Evolutionary conservation across 495 filamentous ascomycete genomes (phyloP), one percentile per base, ranked within the genome.

Genomic region (Xylona heveae): DNA sequence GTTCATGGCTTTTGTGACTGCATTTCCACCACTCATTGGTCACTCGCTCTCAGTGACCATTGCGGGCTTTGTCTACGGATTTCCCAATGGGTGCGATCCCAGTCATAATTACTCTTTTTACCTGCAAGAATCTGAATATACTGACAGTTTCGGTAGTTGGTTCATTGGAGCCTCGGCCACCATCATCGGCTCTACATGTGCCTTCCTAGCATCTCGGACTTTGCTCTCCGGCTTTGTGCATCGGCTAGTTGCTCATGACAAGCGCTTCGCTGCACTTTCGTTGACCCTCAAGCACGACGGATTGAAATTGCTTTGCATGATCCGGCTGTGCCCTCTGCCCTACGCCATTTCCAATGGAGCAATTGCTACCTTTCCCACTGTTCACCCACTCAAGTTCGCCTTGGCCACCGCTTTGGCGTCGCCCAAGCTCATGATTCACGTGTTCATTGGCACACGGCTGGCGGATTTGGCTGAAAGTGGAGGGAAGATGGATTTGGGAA

Each of bases 301-400:
- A 0, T 47, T 97, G 24, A 79, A 82, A 39, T 61, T 95, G 12
- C 60, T 97, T 19, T 71, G 75, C 41, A 92, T 93, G 78, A 91
- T 97, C 35, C 63, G 88, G 19, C 57, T 95, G 22, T 94, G 88
- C 38, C 88, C 88, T 15, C 50, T 95, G 37, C 88, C 88, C n/a
- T 97, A 91, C 48, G 85, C 78, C 15, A 57, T 94, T 35, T 83
- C 78, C 43, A 97, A 97, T 44, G 88, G 83, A 13, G 91, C 88
- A 15, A 68, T 97, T 18, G 79, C 80, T 13, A 94, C 85, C 1
- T 83, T 97, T 40, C 82, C 79, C 2, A 91, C 81, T 5, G 78
- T 97, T 5, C 61, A 70, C 30, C 73, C 76, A 10, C 50, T 64
- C 48, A 64, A 62, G 41, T 95, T 90, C 48, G 76, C 69, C 19